Conservation (phyloP, 371 early-diverging fungal genomes). For the Mucor circinelloides region DNA sequence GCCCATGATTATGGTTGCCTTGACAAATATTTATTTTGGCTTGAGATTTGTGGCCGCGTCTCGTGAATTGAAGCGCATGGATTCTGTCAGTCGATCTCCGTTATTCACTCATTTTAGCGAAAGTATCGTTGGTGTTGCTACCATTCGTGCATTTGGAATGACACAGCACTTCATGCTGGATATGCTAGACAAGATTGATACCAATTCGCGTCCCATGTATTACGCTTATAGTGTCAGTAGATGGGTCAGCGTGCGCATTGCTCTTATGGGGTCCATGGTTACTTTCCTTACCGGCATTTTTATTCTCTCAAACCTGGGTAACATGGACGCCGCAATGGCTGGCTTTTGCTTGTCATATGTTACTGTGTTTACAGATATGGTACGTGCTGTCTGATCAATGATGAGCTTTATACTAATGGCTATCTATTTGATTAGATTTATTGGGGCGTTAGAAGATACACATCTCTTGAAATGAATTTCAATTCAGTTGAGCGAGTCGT, state of each 20-base stretch:
- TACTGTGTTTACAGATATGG: conserved; percentile 48
- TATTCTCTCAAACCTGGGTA: conserved; percentile 44
- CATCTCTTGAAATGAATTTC: conserved; percentile 79
- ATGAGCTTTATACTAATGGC: too few species aligned
- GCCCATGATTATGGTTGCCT: conserved; percentile 37
- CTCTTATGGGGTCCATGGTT: conserved; percentile 66
- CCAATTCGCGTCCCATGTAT: conserved; percentile 69
- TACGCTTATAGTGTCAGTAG: conserved; percentile 76
- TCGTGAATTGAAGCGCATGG: conserved; percentile 77
- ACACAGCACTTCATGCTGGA: conserved; percentile 54
- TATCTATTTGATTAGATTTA: conserved; percentile 41
- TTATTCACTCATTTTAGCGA: conserved; percentile 75
- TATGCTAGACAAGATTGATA: conserved; percentile 54
- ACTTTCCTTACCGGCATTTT: conserved; percentile 58
- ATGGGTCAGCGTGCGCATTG: conserved; percentile 79
- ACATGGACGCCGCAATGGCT: conserved; percentile 68
- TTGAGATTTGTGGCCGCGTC: conserved; percentile 61
- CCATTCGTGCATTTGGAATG: conserved; percentile 79
- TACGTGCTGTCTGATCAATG: conserved; percentile 42
- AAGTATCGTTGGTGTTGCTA: conserved; percentile 60
- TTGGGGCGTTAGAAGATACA: conserved; percentile 72
- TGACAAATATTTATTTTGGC: conserved; percentile 50
- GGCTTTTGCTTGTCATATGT: conserved; percentile 79
- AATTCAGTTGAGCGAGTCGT: conserved; percentile 85
- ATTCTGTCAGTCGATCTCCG: conserved; percentile 69